Percentiles rank a stretch among this genome's conserved stretches.
Evolutionary conservation across 2,329 filamentous ascomycete species (phyloP).

Genomic region (Trichoderma aggressivum): DNA sequence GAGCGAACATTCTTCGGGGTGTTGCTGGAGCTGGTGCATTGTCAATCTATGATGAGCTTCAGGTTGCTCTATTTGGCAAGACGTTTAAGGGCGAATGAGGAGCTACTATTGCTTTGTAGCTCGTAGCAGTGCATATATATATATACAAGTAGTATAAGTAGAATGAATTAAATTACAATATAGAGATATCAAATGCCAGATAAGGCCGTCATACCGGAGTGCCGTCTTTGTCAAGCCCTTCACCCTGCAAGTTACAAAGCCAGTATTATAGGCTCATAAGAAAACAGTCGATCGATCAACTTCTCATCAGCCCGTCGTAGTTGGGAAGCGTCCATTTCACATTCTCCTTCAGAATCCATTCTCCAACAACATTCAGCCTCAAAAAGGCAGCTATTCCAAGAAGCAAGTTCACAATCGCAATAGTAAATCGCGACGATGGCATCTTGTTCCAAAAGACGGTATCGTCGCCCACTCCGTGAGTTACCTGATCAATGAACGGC

Average conservation of each 20-base stretch:
- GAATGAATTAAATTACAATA: background rate
- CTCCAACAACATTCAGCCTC: background rate
- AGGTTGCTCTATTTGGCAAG: background rate
- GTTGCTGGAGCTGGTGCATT: background rate
- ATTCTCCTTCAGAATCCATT: background rate
- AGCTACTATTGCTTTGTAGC: background rate
- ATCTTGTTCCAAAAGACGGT: background rate
- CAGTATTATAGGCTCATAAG: background rate
- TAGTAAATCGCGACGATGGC: background rate
- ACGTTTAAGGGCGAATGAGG: background rate
- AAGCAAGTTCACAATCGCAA: background rate
- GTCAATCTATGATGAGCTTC: conserved; percentile 9
- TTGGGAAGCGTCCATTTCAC: background rate
- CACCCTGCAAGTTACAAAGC: background rate
- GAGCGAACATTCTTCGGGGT: background rate
- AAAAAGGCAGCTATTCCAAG: background rate
- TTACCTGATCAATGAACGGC: conserved; percentile 33
- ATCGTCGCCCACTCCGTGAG: background rate
- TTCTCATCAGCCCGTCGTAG: background rate
- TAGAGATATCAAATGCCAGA: background rate
- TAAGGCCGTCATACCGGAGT: rapidly evolving
- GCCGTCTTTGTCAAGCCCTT: background rate
- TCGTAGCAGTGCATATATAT: rapidly evolving
- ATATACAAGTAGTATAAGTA: background rate
- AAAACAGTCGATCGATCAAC: background rate